Evolutionary conservation across 768 basidiomycete genomes (phyloP).

Genomic region (Trametes coccinea): DNA sequence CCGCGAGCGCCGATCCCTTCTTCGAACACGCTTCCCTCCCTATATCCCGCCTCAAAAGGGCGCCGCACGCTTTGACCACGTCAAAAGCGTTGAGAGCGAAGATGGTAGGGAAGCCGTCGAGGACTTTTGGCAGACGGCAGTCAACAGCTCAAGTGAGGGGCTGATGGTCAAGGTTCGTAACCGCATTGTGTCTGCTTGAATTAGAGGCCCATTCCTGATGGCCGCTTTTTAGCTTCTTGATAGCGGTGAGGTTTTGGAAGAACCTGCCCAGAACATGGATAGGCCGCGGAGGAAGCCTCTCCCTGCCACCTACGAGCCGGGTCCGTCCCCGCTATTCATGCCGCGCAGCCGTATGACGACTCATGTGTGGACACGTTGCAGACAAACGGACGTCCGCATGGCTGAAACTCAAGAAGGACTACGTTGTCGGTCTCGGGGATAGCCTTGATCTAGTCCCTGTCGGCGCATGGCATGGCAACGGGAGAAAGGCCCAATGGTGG

Average conservation of each 20-base stretch:
- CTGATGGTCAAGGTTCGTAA: slow-evolving; percentile 81
- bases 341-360: slow-evolving; percentile 2
- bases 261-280: slow-evolving; percentile 35
- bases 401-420: slow-evolving; percentile 94
- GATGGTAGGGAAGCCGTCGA: slow-evolving; percentile 63
- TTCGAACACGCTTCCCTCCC: slow-evolving; percentile 64
- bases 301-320: slow-evolving; percentile 84
- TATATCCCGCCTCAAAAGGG: slow-evolving; percentile 43
- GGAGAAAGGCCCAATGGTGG: slow-evolving; percentile 91
- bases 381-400: slow-evolving; percentile 87
- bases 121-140: slow-evolving; percentile 73
- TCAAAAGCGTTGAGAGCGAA: slow-evolving; percentile 68
- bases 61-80: slow-evolving; percentile 68
- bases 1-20: slow-evolving; percentile 63
- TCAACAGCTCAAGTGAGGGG: slow-evolving; percentile 84
- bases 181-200: not conserved
- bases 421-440: slow-evolving; percentile 78
- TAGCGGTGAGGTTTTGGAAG: slow-evolving; percentile 43
- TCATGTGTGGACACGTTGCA: slow-evolving; percentile 23
- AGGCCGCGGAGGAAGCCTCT: slow-evolving; percentile 60
- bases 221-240: slow-evolving; percentile 59
- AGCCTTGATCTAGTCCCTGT: slow-evolving; percentile 71
- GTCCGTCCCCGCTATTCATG: slow-evolving; percentile 31
- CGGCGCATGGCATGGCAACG: slow-evolving; percentile 89
- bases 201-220: slow-evolving; percentile 11